Conservation (phyloP, 2,329 filamentous ascomycete genomes). For the Botryosphaeria dothidea region DNA sequence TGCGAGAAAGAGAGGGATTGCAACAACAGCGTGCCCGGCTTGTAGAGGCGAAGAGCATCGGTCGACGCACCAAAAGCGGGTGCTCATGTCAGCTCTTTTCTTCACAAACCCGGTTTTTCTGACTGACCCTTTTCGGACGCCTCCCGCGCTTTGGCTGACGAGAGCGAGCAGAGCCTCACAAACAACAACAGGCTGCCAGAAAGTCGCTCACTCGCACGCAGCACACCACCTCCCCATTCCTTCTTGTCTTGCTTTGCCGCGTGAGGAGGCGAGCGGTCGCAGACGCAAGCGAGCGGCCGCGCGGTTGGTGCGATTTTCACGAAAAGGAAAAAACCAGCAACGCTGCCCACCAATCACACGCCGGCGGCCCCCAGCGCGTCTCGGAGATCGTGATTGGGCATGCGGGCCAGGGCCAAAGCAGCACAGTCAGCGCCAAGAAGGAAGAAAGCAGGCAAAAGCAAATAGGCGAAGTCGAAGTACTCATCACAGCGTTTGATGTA, state of each 20-base stretch:
- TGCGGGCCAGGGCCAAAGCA: not conserved
- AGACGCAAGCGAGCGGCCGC: not conserved
- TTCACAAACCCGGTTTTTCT: not conserved
- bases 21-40: not conserved
- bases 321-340: not conserved
- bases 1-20: not conserved
- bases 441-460: not conserved
- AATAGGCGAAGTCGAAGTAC: not conserved
- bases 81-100: conserved; percentile 13
- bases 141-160: not conserved
- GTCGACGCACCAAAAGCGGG: conserved; percentile 3
- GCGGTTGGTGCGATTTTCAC: conserved; percentile 13
- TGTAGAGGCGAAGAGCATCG: not conserved
- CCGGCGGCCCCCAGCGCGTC: not conserved
- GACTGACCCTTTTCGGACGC: not conserved
- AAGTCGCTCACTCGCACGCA: not conserved
- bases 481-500: not conserved
- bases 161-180: conserved; percentile 16
- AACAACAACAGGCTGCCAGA: not conserved
- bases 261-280: not conserved
- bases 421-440: conserved; percentile 14
- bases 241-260: not conserved
- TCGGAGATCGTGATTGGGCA: conserved; percentile 6
- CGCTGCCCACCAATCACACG: not conserved
- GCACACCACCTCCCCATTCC: not conserved